Conservation (phyloP, 2,329 filamentous ascomycete species). For the Aspergillus chevalieri region DNA sequence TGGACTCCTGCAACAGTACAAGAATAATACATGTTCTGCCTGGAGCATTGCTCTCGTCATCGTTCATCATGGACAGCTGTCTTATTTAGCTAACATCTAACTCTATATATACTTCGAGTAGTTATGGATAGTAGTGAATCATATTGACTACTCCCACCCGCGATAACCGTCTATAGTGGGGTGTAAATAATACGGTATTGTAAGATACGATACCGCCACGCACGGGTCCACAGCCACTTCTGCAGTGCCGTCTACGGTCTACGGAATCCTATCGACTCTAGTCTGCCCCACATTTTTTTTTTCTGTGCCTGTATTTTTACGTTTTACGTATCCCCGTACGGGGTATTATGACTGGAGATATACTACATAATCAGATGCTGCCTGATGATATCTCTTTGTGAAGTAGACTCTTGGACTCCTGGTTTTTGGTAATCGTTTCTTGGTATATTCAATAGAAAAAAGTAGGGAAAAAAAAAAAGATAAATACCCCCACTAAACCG, state of each 20-base stretch:
- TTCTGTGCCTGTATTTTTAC: not conserved
- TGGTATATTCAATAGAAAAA: not conserved
- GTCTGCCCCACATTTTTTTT: slow-evolving; percentile 10
- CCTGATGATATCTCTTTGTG: no score
- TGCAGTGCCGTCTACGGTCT: slow-evolving; percentile 15
- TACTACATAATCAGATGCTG: slow-evolving; percentile 2
- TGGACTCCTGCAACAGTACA: no score
- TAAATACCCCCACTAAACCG: slow-evolving; percentile 12
- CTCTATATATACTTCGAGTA: no score
- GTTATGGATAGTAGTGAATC: no score
- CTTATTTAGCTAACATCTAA: no score
- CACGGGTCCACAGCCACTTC: slow-evolving; percentile 13
- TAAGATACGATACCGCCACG: slow-evolving; percentile 1
- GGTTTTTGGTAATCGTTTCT: no score
- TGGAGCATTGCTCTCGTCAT: no score
- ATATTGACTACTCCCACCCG: no score
- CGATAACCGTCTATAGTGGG: not conserved
- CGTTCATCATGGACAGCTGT: no score
- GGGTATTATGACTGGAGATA: slow-evolving; percentile 8
- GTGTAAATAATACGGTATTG: not conserved
- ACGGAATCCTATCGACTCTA: slow-evolving; percentile 15
- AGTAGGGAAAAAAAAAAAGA: slow-evolving; percentile 4
- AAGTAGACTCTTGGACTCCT: no score
- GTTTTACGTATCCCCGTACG: slow-evolving; percentile 2
- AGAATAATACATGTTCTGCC: no score